Evolutionary conservation across 2,329 filamentous ascomycete species (phyloP).

Genomic region (Fonsecaea monophora): DNA sequence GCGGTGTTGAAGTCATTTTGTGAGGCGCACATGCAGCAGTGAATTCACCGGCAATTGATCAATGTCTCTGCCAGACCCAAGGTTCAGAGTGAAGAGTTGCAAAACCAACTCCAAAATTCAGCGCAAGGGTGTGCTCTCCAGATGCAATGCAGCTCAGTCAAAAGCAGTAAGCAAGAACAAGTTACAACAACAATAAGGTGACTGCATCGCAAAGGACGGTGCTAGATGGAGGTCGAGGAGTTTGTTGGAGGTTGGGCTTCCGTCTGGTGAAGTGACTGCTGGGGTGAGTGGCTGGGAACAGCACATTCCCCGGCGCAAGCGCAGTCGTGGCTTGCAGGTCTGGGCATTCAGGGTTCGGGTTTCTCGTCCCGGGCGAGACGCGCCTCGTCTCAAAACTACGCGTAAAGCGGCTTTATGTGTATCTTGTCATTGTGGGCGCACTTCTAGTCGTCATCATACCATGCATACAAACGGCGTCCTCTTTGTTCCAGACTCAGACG

Average conservation of each 20-base stretch:
- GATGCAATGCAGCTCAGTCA: background rate
- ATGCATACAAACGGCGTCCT: background rate
- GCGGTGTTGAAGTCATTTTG: conserved; percentile 55
- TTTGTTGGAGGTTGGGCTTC: conserved; percentile 13
- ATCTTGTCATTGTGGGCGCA: conserved; percentile 2
- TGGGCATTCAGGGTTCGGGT: background rate
- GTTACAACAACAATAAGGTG: conserved; percentile 4
- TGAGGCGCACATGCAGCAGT: conserved; percentile 13
- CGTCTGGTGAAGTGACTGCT: conserved; percentile 7
- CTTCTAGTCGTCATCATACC: background rate
- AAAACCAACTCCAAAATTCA: background rate
- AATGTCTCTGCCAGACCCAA: conserved; percentile 9
- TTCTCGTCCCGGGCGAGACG: background rate
- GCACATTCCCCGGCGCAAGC: conserved; percentile 1
- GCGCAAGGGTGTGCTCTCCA: background rate
- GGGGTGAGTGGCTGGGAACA: conserved; percentile 20
- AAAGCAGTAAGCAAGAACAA: conserved; percentile 1
- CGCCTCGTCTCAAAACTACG: background rate
- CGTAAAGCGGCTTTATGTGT: conserved; percentile 4
- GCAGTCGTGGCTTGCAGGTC: conserved; percentile 7
- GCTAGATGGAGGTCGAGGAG: conserved; percentile 15
- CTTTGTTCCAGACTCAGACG: background rate
- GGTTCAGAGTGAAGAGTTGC: background rate
- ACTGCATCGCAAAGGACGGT: background rate
- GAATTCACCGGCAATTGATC: conserved; percentile 18